Conservation (phyloP, 164 flowering plant species). For the Umbilicus rupestris region DNA sequence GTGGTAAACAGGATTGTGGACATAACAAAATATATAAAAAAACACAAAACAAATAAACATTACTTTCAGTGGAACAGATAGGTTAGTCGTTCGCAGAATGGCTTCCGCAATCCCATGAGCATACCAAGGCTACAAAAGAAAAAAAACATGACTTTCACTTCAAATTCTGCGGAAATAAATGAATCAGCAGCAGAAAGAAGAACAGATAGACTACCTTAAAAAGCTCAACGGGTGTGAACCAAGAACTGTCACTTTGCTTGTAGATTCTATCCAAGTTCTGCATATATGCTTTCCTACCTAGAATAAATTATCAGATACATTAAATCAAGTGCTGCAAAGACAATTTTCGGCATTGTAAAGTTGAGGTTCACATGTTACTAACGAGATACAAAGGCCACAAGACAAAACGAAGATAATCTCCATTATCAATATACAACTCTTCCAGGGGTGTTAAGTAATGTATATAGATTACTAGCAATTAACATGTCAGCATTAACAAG, state of each 20-base stretch:
- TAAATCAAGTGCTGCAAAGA: neutral
- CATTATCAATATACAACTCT: no score
- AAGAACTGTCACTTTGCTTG: conserved; percentile 64
- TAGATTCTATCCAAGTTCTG: conserved; percentile 57
- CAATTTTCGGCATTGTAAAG: no score
- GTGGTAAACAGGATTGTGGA: neutral
- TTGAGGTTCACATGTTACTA: no score
- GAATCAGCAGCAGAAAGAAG: neutral
- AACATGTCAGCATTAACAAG: no score
- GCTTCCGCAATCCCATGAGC: conserved; percentile 98
- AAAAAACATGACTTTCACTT: neutral
- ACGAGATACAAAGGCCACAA: no score
- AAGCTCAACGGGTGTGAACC: conserved; percentile 98
- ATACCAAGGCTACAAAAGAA: conserved; percentile 84
- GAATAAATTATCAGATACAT: conserved; percentile 1
- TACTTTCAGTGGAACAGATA: conserved; percentile 85
- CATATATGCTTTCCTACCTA: conserved; percentile 82
- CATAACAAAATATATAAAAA: neutral
- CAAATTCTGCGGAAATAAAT: neutral
- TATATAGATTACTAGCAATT: no score
- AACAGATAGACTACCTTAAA: conserved; percentile 49
- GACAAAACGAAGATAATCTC: no score
- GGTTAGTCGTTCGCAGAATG: conserved; percentile 83
- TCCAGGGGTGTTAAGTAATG: no score
- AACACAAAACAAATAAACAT: conserved; percentile 22